Percentiles rank a stretch among this genome's conserved stretches.
Evolutionary conservation across 352 stramenopile genomes (phyloP).

Genomic region (Globisporangium uncinulatum): DNA sequence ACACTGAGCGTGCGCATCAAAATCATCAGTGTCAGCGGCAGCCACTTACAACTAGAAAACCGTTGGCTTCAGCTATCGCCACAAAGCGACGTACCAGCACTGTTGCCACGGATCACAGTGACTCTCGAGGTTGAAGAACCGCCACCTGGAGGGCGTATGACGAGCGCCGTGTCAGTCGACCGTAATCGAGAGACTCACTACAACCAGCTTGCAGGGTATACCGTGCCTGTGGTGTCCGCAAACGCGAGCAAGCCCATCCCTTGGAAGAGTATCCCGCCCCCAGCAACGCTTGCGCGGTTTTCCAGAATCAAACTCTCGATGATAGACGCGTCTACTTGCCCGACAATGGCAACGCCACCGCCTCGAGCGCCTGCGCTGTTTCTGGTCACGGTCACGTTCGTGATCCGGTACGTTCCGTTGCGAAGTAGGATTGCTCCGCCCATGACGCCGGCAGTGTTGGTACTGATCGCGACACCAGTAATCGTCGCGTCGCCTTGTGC

Average conservation of each 20-base stretch:
- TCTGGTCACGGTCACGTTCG: neutral
- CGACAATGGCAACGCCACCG: constrained; percentile 5
- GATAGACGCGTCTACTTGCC: neutral
- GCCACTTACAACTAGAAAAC: neutral
- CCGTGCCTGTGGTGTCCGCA: neutral
- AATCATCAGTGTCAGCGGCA: neutral
- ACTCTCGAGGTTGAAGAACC: neutral
- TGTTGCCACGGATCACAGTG: constrained; percentile 14
- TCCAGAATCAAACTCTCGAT: neutral
- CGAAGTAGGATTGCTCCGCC: constrained; percentile 1
- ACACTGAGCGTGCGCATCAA: constrained; percentile 5
- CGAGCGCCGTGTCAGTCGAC: neutral
- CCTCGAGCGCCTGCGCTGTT: constrained; percentile 5
- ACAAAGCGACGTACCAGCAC: constrained; percentile 17
- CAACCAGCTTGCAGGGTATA: neutral
- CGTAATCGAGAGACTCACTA: no score
- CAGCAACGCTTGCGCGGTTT: constrained; percentile 1
- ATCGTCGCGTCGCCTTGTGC: constrained; percentile 1
- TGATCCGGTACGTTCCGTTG: neutral
- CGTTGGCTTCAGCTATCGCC: neutral
- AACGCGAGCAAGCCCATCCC: constrained; percentile 2
- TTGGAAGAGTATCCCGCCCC: constrained; percentile 5
- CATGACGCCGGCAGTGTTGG: constrained; percentile 3
- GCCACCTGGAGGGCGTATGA: neutral
- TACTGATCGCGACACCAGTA: neutral